Base-by-base conservation (phyloP, 352 stramenopile species). In the Globisporangium spinosum region DNA sequence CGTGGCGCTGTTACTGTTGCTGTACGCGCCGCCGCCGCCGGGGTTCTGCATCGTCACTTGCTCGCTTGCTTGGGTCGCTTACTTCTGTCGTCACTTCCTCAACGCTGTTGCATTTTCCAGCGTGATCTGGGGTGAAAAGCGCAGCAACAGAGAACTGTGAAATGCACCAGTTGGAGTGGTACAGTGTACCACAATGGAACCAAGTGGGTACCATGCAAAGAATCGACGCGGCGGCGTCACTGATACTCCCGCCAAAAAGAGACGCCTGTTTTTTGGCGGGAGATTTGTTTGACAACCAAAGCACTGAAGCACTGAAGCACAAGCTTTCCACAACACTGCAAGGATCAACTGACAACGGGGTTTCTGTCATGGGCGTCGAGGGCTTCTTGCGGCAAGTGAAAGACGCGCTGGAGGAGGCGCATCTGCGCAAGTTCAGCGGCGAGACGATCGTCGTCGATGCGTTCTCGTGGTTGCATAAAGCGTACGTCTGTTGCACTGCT, bases 381-480 rank as follows among this genome's bases (percentile, higher is more conserved):
- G 83, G 85, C 3, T 78, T 93, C 49, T 70, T 91, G 49, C 79
- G 82, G 3, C 68, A 82, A 68, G 72, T 93, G 32, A 79, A 82
- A 35, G 85, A 90, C 7, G 77, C 70, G 5, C 72, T 89, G 17
- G 67, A 89, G 45, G 72, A 75, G 64, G 78, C 79, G 23, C 82
- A 91, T 59, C 60, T 91, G 72, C 71, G 73, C 20, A 58, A 75
- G 9, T 91, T 89, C 65, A 68, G 62, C 2, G 83, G 74, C 17
- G 75, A 91, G 62, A 87, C 73, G 12, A 67, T 93, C 54, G 83
- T 85, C 2, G 82, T 91, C 2, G 85, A 93, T 49, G 85, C 83
- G 8, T 79, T 92, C 62, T 91, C 85, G 4, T 93, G 85, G 85
- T 76, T 93, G 40, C 83, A 93, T 70, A 93, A 91, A 68, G 85